phyloP scores from a whole-genome alignment of 1,284 basidiomycete species.

The Coniophora puteana region DNA sequence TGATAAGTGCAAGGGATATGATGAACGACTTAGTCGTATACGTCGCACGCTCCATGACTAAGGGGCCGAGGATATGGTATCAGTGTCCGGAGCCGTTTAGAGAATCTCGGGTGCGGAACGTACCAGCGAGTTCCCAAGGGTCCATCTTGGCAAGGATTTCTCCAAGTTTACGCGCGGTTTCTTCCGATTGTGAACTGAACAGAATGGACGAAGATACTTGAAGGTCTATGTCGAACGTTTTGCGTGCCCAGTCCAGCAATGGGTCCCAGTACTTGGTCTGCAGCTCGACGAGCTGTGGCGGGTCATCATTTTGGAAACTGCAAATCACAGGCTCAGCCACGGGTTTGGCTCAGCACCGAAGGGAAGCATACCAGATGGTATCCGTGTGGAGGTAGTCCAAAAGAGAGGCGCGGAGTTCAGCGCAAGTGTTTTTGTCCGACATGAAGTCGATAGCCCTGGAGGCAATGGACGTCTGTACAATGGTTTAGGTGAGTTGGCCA shows the following conservation, averaged over 20 bases:
- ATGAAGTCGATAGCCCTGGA: constrained; percentile 88
- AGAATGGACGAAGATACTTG: constrained; percentile 67
- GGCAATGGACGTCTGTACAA: constrained; percentile 77
- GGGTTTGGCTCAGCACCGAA: not conserved
- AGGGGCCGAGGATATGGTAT: constrained; percentile 2
- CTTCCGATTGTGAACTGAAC: constrained; percentile 62
- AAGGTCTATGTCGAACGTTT: constrained; percentile 66
- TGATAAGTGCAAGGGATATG: constrained; percentile 82
- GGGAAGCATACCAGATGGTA: constrained; percentile 75
- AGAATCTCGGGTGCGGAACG: constrained; percentile 27
- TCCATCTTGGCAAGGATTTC: constrained; percentile 62
- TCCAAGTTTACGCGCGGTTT: constrained; percentile 60
- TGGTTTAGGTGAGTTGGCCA: constrained; percentile 8
- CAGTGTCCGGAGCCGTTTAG: constrained; percentile 1
- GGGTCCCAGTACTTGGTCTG: constrained; percentile 93
- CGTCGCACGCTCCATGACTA: constrained; percentile 91
- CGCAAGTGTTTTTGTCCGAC: constrained; percentile 49
- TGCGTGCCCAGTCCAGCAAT: constrained; percentile 74
- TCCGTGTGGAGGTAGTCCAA: constrained; percentile 93
- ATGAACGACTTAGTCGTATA: constrained; percentile 92
- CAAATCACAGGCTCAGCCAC: constrained; percentile 4
- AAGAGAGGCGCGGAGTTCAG: constrained; percentile 70
- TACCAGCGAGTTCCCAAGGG: constrained; percentile 86
- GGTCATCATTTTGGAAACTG: constrained; percentile 84
- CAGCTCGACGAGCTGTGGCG: constrained; percentile 71